Conservation (phyloP, 768 basidiomycete species). For the Rhodotorula kratochvilovae region DNA sequence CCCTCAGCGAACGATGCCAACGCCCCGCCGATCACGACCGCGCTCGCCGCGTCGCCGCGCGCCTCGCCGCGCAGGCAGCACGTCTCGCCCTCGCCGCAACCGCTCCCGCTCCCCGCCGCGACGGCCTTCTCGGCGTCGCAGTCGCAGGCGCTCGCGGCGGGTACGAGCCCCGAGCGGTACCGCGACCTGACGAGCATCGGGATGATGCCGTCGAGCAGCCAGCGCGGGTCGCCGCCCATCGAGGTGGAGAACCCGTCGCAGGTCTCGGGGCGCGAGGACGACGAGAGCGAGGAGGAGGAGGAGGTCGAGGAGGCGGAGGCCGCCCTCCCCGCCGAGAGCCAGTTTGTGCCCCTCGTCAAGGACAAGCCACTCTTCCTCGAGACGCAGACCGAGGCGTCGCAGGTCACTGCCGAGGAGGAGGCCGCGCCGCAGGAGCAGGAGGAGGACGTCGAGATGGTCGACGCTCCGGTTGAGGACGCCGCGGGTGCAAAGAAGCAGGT, state of each 20-base stretch:
- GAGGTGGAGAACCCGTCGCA: slow-evolving; percentile 12
- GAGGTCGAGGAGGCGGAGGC: neutral
- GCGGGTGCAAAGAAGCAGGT: neutral
- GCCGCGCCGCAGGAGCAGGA: neutral
- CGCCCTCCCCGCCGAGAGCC: slow-evolving; percentile 3
- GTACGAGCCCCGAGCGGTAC: neutral
- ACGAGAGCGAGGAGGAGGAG: neutral
- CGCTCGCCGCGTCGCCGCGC: neutral
- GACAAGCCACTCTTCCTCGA: slow-evolving; percentile 33
- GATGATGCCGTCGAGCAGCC: neutral
- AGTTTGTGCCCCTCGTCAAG: slow-evolving; percentile 23
- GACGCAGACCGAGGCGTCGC: neutral
- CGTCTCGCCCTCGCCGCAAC: neutral
- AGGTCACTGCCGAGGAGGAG: neutral
- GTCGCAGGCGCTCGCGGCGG: neutral
- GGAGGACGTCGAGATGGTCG: neutral
- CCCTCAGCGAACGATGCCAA: neutral
- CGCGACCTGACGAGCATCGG: slow-evolving; percentile 13
- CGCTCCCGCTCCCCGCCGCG: neutral
- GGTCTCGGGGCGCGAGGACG: neutral
- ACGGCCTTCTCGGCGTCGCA: slow-evolving; percentile 6
- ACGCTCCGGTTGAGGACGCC: neutral
- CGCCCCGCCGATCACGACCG: slow-evolving; percentile 33
- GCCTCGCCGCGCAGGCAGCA: neutral
- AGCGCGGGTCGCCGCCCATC: slow-evolving; percentile 4